Percentiles rank a stretch among this genome's conserved stretches.
phyloP scores from a whole-genome alignment of 2,329 filamentous ascomycete genomes.

The Ophiostoma novo-ulmi region DNA sequence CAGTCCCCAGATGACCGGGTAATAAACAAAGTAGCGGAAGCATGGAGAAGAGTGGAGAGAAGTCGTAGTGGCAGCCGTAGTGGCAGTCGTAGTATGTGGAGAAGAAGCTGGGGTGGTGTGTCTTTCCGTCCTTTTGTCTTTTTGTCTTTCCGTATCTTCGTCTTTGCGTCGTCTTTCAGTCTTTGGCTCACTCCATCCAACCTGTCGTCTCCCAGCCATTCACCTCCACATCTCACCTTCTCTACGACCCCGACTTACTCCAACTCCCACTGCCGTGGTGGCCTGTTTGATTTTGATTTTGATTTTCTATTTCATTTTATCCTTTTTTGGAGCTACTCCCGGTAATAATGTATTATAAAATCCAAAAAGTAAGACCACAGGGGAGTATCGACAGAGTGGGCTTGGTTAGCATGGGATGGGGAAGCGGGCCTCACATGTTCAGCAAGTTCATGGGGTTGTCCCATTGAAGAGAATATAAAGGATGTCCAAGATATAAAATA shows the following conservation, averaged over 20 bases:
- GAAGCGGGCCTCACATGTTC: neutral
- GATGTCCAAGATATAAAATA: neutral
- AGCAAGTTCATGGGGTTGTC: neutral
- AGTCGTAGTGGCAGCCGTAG: neutral
- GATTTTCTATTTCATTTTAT: slow-evolving; percentile 11
- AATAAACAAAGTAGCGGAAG: slow-evolving; percentile 10
- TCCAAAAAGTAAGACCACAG: neutral
- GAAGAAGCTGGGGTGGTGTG: neutral
- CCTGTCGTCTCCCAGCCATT: neutral
- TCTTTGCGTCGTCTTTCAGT: neutral
- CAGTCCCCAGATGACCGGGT: slow-evolving; percentile 7
- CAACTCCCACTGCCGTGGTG: neutral
- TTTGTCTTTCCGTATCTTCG: neutral
- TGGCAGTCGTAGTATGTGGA: neutral
- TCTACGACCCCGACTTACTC: slow-evolving; percentile 6
- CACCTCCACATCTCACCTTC: neutral
- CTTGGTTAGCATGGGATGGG: neutral
- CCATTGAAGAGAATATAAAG: too few relatives aligned
- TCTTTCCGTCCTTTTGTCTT: neutral
- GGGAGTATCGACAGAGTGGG: neutral
- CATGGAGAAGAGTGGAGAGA: slow-evolving; percentile 3
- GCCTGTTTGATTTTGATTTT: neutral
- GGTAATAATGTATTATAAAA: neutral
- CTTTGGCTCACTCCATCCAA: neutral
- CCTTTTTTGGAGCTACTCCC: slow-evolving; percentile 10